Percentiles rank a stretch among this genome's conserved stretches.
phyloP scores from a whole-genome alignment of 2,329 filamentous ascomycete species.

The Cordyceps farinosa region DNA sequence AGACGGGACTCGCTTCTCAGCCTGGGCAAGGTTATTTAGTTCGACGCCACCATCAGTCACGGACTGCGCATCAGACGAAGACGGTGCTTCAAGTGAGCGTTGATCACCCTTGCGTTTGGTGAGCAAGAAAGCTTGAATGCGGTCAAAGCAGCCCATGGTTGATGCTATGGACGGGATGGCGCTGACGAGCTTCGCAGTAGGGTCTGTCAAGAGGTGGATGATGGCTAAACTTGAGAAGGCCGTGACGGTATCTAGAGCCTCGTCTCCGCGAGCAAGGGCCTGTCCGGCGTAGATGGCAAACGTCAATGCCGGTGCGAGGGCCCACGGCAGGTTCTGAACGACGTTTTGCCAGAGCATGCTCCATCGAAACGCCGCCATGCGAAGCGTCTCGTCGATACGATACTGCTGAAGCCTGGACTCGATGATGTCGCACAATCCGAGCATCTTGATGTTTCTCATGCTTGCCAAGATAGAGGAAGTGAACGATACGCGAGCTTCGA shows the following conservation, averaged over 20 bases:
- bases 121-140: not conserved
- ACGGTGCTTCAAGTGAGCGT: not conserved
- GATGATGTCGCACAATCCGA: not conserved
- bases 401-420: not conserved
- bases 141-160: not conserved
- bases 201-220: constrained; percentile 2
- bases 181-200: constrained; percentile 6
- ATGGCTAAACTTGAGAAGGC: not conserved
- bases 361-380: constrained; percentile 3
- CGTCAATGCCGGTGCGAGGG: not conserved
- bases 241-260: not conserved
- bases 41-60: not conserved
- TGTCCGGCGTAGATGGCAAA: not conserved
- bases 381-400: not conserved
- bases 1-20: not conserved
- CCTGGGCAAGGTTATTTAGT: not conserved
- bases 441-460: not conserved
- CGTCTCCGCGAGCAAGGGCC: not conserved
- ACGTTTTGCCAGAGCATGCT: not conserved
- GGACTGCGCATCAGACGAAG: not conserved
- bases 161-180: not conserved
- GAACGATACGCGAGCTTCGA: not conserved
- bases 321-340: constrained; percentile 1
- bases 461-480: not conserved
- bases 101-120: not conserved